Conservation (phyloP, 78 protist genomes). For the Diacronema lutheri region DNA sequence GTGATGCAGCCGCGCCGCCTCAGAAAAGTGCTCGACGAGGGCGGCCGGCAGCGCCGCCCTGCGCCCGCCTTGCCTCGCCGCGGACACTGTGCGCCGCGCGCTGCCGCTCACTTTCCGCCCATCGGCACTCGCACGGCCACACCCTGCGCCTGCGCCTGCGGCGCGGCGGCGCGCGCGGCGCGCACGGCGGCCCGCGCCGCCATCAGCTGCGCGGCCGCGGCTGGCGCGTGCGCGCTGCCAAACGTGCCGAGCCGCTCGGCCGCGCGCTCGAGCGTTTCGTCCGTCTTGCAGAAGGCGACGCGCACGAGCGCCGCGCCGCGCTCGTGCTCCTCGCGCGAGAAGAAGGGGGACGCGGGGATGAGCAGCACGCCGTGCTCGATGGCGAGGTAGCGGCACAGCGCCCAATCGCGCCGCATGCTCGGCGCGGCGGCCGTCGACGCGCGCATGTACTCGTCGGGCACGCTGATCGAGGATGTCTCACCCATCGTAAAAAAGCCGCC, state of each 20-base stretch:
- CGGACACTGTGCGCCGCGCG: no score
- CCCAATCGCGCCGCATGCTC: constrained; percentile 31
- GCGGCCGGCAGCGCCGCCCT: no score
- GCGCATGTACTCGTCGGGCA: neutral
- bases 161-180: no score
- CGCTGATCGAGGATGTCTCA: constrained; percentile 1
- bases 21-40: no score
- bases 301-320: constrained; percentile 6
- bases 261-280: constrained; percentile 21
- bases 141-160: no score
- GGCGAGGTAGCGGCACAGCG: constrained; percentile 41
- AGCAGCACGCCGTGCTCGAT: constrained; percentile 18
- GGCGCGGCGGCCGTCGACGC: constrained; percentile 8
- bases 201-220: no score
- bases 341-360: constrained; percentile 33
- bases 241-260: neutral
- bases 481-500: constrained; percentile 41
- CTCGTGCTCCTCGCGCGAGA: neutral
- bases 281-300: constrained; percentile 38
- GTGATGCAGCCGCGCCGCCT: no score
- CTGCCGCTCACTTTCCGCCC: no score
- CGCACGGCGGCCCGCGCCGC: no score
- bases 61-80: no score
- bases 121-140: no score
- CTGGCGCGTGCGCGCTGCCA: no score